These are phyloP conservation scores for Termitomyces sp. DNA, from an alignment of 768 basidiomycete genomes.

Conservation along the genomic window DNA sequence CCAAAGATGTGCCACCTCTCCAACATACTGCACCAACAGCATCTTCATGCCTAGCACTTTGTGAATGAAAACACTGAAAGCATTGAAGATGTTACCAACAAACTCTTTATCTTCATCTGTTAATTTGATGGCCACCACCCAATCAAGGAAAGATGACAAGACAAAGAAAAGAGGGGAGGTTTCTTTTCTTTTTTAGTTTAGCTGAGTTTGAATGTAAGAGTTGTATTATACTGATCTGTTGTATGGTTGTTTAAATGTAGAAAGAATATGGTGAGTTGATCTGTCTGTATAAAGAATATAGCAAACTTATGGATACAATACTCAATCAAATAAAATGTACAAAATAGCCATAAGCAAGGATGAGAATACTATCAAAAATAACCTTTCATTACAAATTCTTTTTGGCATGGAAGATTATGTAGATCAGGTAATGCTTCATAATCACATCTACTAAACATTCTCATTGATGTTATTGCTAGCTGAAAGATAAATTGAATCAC, in stretches of 20 bases:
- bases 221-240: not conserved
- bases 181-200: too few species aligned
- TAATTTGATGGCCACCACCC: slow-evolving; percentile 26
- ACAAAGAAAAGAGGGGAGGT: slow-evolving; percentile 66
- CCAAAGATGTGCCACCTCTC: slow-evolving; percentile 57
- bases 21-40: slow-evolving; percentile 36
- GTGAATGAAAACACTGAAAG: slow-evolving; percentile 21
- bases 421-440: not conserved
- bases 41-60: slow-evolving; percentile 30
- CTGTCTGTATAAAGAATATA: slow-evolving; percentile 36
- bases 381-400: not conserved
- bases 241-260: not conserved
- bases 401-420: not conserved
- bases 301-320: too few species aligned
- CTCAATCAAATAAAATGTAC: too few species aligned
- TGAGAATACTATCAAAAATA: not conserved
- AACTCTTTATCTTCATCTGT: slow-evolving; percentile 47
- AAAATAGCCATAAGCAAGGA: too few species aligned
- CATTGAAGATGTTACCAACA: slow-evolving; percentile 47
- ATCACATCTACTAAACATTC: too few species aligned
- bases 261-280: slow-evolving; percentile 9
- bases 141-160: slow-evolving; percentile 47
- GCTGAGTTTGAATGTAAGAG: not conserved
- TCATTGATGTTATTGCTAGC: too few species aligned
- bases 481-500: too few species aligned